Evolutionary conservation across 345 rosid species (phyloP).

Genomic region (Acer yangbiense): DNA sequence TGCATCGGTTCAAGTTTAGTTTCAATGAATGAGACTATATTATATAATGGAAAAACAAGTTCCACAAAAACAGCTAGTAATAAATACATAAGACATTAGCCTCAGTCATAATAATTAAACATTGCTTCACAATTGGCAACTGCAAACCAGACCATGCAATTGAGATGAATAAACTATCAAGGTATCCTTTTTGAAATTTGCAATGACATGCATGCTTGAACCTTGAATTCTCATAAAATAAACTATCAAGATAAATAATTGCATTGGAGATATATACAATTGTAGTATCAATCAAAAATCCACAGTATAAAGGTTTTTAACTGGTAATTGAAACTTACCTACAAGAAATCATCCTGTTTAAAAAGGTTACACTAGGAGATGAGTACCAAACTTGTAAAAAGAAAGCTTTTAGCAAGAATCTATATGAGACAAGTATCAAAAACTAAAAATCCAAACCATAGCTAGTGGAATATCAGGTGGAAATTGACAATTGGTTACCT

Average conservation of each 20-base stretch:
- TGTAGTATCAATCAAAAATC: neutral
- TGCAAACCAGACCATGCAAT: neutral
- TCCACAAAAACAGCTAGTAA: neutral
- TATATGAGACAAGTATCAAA: slow-evolving; percentile 45
- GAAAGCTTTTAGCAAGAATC: slow-evolving; percentile 46
- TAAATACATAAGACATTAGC: too few species aligned
- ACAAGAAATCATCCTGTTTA: slow-evolving; percentile 73
- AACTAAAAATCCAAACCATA: slow-evolving; percentile 9
- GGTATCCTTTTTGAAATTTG: neutral
- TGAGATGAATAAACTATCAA: neutral
- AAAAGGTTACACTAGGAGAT: slow-evolving; percentile 79
- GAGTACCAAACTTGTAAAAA: slow-evolving; percentile 97
- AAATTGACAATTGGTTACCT: slow-evolving; percentile 52
- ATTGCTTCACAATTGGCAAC: neutral
- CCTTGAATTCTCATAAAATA: neutral
- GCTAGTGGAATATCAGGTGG: slow-evolving; percentile 12
- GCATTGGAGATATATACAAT: neutral
- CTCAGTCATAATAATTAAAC: neutral
- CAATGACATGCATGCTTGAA: neutral
- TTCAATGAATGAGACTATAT: neutral
- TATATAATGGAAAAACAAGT: neutral
- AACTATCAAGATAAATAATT: neutral
- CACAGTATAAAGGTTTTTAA: slow-evolving; percentile 4
- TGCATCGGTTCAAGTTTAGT: too few species aligned
- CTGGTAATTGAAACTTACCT: slow-evolving; percentile 48